Evolutionary conservation across 2,329 filamentous ascomycete species (phyloP), one percentile per base, ranked within the genome.

Genomic region (Monilinia polystroma): DNA sequence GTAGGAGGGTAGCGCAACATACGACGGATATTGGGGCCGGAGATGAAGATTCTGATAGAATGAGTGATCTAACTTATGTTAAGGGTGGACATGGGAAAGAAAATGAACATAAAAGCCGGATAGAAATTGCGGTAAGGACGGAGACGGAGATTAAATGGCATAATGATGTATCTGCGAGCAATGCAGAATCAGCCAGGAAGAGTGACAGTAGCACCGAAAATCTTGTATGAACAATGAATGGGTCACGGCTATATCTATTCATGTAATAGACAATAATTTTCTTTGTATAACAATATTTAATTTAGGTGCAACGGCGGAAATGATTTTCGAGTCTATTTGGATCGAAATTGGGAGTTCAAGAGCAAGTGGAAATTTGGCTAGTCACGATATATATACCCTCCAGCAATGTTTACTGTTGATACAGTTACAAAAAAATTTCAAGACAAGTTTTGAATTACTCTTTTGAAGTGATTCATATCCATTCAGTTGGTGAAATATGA

Each of bases 131-230:
- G 29, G 47, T 62, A 7, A 52, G 29, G 32, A 63, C 47, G 1
- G 59, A 52, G 16, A 32, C 18, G 53, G 35, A 47, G 10, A 47
- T 54, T n/a, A 53, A 14, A 45, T 63, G 59, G 59, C 47, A 63
- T 41, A 23, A 54, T 16, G 43, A 41, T 1, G 7, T 12, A 18
- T 49, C 45, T 38, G 57, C 11, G 16, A 38, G 32, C 2, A 6
- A 63, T 0, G 59, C 23, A 12, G 43, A 54, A 3, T 6, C 59
- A 6, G 59, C 16, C 14, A 41, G 23, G 23, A 63, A 43, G 38
- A 54, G 18, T 10, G 49, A 10, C 29, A 54, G 47, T 41, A 63
- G 59, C 16, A 63, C 59, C 11, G 59, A 63, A 29, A 54, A 35
- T n/a, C 49, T 63, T 8, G 59, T 63, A 51, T 60, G 20, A 60